A percentile compares a stretch with the other conserved stretches of the same genome.
phyloP scores from a whole-genome alignment of 2,329 filamentous ascomycete species.

The Beauveria sp. region DNA sequence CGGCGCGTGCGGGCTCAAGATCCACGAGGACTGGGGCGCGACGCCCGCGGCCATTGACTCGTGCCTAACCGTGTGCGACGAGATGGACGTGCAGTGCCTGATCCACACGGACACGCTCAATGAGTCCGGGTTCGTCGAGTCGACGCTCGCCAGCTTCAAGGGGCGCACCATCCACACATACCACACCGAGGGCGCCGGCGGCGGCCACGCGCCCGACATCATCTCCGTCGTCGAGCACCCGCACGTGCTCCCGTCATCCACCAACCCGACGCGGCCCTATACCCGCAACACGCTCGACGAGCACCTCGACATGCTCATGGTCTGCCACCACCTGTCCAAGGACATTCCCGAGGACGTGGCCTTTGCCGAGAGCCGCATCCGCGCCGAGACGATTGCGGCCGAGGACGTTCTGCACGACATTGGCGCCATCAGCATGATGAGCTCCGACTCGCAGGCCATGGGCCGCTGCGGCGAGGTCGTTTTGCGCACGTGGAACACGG shows the following conservation, averaged over 20 bases:
- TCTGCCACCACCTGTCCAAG: constrained; percentile 87
- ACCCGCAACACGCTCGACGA: constrained; percentile 91
- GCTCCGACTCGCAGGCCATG: constrained; percentile 92
- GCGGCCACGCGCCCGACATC: constrained; percentile 92
- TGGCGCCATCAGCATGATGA: constrained; percentile 97
- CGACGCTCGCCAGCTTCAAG: constrained; percentile 79
- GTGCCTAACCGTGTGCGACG: constrained; percentile 78
- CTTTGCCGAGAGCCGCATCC: constrained; percentile 89
- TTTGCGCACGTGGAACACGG: constrained; percentile 90
- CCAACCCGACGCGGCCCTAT: constrained; percentile 86
- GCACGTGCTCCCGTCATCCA: constrained; percentile 64
- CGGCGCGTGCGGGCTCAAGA: constrained; percentile 82
- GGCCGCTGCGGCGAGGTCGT: constrained; percentile 92
- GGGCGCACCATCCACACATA: constrained; percentile 89
- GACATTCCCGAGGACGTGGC: constrained; percentile 94
- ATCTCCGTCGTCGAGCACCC: constrained; percentile 84
- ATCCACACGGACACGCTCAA: constrained; percentile 96
- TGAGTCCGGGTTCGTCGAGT: constrained; percentile 94
- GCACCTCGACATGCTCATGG: constrained; percentile 97
- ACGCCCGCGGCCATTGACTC: constrained; percentile 88
- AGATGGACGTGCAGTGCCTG: constrained; percentile 84
- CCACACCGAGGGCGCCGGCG: constrained; percentile 91
- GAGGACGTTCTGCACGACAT: constrained; percentile 94
- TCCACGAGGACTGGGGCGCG: constrained; percentile 93
- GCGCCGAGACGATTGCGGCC: constrained; percentile 90